Evolutionary conservation across 163 green algal species (phyloP).

Genomic region (Scenedesmus sp.): DNA sequence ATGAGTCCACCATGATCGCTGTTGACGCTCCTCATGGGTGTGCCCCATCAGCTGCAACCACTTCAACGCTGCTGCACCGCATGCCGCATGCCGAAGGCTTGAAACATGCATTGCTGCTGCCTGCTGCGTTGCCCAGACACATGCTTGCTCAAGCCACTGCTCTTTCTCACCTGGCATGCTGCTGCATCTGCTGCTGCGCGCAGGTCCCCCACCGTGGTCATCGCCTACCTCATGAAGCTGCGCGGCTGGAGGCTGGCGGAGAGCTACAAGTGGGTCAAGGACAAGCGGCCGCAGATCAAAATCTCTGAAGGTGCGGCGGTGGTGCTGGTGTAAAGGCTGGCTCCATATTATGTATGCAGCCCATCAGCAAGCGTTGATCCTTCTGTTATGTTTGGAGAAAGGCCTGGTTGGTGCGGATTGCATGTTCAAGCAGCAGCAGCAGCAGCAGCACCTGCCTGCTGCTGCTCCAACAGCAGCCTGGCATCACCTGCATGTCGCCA

Average conservation of each 20-base stretch:
- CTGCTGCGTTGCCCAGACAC: no score
- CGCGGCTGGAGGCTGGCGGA: conserved; percentile 78
- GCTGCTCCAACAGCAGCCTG: background rate
- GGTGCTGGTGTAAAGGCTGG: background rate
- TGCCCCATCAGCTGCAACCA: no score
- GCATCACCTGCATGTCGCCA: background rate
- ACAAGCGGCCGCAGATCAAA: conserved; percentile 68
- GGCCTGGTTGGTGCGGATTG: no score
- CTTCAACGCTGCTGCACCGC: no score
- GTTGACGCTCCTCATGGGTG: no score
- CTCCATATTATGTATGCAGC: background rate
- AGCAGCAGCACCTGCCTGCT: background rate
- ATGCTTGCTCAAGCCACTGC: background rate
- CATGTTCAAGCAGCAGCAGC: background rate
- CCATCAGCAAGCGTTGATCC: background rate
- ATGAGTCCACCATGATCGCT: no score
- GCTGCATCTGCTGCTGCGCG: background rate
- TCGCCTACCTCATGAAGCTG: conserved; percentile 87
- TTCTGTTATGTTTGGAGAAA: no score
- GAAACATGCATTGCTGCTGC: no score
- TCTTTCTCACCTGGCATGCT: background rate
- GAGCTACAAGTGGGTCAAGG: conserved; percentile 84
- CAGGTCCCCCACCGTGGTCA: conserved; percentile 77
- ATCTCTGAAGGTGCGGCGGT: conserved; percentile 63
- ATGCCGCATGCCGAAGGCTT: no score